Evolutionary conservation across 139 green algal species (phyloP).

Genomic region (Micractinium conductrix): DNA sequence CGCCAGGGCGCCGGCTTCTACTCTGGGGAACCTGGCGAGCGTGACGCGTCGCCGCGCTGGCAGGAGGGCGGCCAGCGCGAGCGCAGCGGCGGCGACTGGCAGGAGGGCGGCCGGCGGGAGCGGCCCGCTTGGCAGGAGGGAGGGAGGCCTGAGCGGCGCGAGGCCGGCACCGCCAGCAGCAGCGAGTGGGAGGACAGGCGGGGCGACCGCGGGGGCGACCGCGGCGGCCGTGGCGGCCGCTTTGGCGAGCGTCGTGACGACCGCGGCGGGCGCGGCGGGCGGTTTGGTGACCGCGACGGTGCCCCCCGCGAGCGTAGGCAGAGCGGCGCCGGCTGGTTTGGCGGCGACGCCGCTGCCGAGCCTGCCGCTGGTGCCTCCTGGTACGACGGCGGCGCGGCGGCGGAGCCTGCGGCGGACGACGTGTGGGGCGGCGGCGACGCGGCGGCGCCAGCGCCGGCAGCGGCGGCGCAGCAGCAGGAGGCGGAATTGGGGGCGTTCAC

Average conservation of each 20-base stretch:
- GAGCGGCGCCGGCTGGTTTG: background rate
- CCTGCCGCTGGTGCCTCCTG: background rate
- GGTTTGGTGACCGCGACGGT: background rate
- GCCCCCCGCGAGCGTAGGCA: too few relatives aligned
- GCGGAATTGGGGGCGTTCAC: too few relatives aligned
- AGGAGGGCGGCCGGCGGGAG: background rate
- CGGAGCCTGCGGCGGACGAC: background rate
- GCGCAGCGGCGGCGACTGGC: background rate
- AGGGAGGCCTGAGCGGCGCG: too few relatives aligned
- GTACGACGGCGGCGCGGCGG: background rate
- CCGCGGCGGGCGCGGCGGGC: background rate
- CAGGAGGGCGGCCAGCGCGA: background rate
- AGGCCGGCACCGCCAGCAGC: too few relatives aligned
- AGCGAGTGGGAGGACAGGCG: background rate
- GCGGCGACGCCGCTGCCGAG: background rate
- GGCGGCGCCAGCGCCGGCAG: background rate
- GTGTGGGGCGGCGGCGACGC: background rate
- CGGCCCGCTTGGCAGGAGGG: too few relatives aligned
- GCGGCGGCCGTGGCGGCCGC: background rate
- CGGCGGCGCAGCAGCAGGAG: too few relatives aligned
- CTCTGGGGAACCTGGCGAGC: background rate
- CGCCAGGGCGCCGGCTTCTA: slow-evolving; percentile 1
- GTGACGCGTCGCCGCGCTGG: background rate
- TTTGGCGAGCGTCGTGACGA: background rate
- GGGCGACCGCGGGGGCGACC: background rate